Conservation (phyloP, 331 rosid genomes). For the Quercus tomentella region DNA sequence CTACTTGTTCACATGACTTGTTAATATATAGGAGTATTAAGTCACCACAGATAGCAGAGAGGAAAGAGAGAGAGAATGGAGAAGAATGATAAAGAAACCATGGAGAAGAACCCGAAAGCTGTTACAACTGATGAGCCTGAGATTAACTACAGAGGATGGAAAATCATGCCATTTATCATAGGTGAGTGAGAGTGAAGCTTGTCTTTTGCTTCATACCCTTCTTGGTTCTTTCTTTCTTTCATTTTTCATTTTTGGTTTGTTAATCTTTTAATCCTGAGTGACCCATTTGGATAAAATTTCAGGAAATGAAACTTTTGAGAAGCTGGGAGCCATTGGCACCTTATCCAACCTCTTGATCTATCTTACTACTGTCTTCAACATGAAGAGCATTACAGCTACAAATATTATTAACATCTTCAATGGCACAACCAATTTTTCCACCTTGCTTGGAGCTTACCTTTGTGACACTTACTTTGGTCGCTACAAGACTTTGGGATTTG, state of each 20-base stretch:
- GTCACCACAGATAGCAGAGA: neutral
- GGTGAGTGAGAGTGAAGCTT: conserved; percentile 30
- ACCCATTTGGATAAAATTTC: conserved; percentile 15
- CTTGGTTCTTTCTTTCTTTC: neutral
- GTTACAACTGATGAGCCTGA: conserved; percentile 20
- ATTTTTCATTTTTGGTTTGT: neutral
- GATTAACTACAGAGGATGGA: conserved; percentile 63
- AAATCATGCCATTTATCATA: conserved; percentile 75
- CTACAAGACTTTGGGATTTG: conserved; percentile 76
- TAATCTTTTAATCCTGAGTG: neutral
- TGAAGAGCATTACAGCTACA: conserved; percentile 66
- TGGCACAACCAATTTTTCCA: conserved; percentile 66
- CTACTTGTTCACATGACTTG: neutral
- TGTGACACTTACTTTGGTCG: conserved; percentile 88
- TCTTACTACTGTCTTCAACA: conserved; percentile 67
- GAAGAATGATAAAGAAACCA: conserved; percentile 21
- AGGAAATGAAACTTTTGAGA: conserved; percentile 98
- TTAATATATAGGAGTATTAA: neutral
- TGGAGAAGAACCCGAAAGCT: conserved; percentile 26
- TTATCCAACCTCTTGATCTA: conserved; percentile 72
- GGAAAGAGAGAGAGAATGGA: conserved; percentile 19
- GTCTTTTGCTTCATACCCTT: neutral
- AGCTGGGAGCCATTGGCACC: conserved; percentile 81
- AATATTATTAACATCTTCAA: conserved; percentile 60
- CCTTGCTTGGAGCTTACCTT: conserved; percentile 77